A percentile compares a stretch with the other conserved stretches of the same genome.
Conservation (phyloP, 179 eudicot species). For the Carnegiea gigantea region DNA sequence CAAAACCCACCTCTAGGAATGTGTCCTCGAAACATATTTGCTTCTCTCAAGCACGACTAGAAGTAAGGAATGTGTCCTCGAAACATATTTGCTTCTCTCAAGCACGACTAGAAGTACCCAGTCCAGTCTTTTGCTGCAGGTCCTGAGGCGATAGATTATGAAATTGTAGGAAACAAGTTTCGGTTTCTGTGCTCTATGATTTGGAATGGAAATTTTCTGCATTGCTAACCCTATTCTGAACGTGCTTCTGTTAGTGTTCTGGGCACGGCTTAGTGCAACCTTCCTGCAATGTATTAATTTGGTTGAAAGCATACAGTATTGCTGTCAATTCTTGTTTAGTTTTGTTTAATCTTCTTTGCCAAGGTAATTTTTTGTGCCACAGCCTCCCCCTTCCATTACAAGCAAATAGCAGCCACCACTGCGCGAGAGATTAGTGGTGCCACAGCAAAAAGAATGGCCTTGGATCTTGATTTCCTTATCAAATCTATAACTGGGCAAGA, state of each 20-base stretch:
- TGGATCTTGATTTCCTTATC: too few relatives aligned
- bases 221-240: not conserved
- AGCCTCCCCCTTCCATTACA: too few relatives aligned
- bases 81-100: conserved; percentile 18
- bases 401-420: too few relatives aligned
- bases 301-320: too few relatives aligned
- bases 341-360: too few relatives aligned
- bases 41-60: conserved; percentile 21
- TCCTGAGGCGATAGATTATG: not conserved
- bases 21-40: not conserved
- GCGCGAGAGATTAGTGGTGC: too few relatives aligned
- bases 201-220: not conserved
- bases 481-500: too few relatives aligned
- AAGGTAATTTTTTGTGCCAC: too few relatives aligned
- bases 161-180: not conserved
- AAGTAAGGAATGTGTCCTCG: not conserved
- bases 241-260: not conserved
- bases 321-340: too few relatives aligned
- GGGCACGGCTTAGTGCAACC: not conserved
- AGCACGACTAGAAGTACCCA: conserved; percentile 7
- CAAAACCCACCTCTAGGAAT: conserved; percentile 48
- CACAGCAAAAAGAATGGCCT: too few relatives aligned
- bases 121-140: not conserved
- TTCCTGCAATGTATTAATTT: not conserved
- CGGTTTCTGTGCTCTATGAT: not conserved